phyloP scores from a whole-genome alignment of 345 rosid species.

The Citrus maxima region DNA sequence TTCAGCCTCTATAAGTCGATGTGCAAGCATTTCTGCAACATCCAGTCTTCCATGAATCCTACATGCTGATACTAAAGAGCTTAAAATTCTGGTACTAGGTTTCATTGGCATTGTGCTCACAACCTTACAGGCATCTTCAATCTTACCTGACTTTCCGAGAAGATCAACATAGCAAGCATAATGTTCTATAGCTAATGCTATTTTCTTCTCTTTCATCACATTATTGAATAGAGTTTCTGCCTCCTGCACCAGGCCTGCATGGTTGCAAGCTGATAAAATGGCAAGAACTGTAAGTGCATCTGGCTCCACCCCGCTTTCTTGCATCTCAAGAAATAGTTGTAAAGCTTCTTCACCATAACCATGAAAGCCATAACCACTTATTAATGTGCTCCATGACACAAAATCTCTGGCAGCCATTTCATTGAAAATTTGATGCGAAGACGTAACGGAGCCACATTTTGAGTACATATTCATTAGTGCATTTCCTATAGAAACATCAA shows the following conservation, averaged over 20 bases:
- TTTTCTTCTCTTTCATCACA: constrained; percentile 16
- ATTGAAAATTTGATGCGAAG: constrained; percentile 35
- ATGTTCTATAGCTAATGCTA: constrained; percentile 36
- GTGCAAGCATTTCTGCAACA: constrained; percentile 33
- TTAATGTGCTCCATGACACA: constrained; percentile 55
- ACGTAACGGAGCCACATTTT: constrained; percentile 45
- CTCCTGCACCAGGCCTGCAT: constrained; percentile 46
- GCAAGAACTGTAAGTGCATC: constrained; percentile 49
- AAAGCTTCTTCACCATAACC: constrained; percentile 55
- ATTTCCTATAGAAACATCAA: constrained; percentile 32
- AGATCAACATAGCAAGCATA: constrained; percentile 57
- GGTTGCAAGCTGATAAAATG: constrained; percentile 54
- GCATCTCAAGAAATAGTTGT: constrained; percentile 41
- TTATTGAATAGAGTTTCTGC: constrained; percentile 38
- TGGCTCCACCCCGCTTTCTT: constrained; percentile 22
- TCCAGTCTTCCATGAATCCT: constrained; percentile 43
- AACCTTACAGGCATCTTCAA: constrained; percentile 39
- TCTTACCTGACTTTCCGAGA: constrained; percentile 55
- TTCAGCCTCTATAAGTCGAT: constrained; percentile 36
- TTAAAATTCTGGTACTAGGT: constrained; percentile 44
- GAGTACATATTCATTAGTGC: constrained; percentile 59
- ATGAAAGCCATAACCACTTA: constrained; percentile 50
- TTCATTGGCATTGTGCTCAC: constrained; percentile 46
- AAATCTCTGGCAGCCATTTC: constrained; percentile 42
- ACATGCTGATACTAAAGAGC: constrained; percentile 53